Conservation (phyloP, 306 rosid species). For the Pachyrhizus erosus region DNA sequence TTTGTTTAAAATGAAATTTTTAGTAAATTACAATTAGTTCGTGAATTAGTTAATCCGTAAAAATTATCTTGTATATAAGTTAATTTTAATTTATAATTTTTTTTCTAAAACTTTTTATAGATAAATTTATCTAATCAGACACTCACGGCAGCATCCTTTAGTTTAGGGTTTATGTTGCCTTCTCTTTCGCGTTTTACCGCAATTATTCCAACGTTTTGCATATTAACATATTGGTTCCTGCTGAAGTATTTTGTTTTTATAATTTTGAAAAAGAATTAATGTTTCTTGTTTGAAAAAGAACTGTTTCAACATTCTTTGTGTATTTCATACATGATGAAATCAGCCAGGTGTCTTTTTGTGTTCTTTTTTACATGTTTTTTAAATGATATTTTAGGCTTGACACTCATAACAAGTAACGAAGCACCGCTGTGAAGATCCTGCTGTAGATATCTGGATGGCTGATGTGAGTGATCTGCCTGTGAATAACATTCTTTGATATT, state of each 20-base stretch:
- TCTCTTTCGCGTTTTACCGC: constrained; percentile 2
- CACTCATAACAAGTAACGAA: constrained; percentile 73
- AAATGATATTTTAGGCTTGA: constrained; percentile 70
- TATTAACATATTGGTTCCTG: background rate
- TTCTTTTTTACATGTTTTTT: background rate
- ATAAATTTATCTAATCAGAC: too few relatives aligned
- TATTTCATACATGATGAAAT: constrained; percentile 8
- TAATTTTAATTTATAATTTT: too few relatives aligned
- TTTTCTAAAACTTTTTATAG: too few relatives aligned
- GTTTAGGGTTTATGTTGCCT: constrained; percentile 10
- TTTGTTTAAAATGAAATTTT: too few relatives aligned
- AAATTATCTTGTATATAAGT: too few relatives aligned
- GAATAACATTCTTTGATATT: background rate
- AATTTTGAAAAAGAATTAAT: too few relatives aligned
- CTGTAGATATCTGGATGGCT: constrained; percentile 89
- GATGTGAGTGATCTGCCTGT: constrained; percentile 65
- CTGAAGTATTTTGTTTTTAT: background rate
- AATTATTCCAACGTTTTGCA: background rate
- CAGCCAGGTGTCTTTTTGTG: background rate
- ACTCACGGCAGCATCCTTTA: background rate
- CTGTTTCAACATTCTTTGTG: too few relatives aligned
- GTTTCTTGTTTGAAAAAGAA: too few relatives aligned
- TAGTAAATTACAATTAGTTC: too few relatives aligned
- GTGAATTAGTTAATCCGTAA: too few relatives aligned
- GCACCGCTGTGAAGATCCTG: constrained; percentile 92